Conservation (phyloP, 768 basidiomycete species). For the Lactarius indigo region DNA sequence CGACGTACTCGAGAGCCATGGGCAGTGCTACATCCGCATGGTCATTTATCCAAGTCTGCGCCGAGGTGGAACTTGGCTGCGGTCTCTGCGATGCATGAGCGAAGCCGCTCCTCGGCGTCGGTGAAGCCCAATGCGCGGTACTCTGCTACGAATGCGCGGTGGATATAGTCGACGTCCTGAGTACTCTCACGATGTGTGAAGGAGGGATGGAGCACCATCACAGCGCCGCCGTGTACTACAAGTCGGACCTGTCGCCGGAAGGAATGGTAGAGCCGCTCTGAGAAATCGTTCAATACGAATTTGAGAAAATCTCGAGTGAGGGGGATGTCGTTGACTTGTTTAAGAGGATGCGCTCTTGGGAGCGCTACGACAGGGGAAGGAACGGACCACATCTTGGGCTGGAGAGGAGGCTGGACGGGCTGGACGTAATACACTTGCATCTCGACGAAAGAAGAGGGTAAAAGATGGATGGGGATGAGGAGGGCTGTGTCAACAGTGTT, state of each 20-base stretch:
- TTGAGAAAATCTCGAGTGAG: slow-evolving; percentile 10
- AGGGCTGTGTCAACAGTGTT: not conserved
- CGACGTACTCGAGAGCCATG: slow-evolving; percentile 56
- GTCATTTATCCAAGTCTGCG: slow-evolving; percentile 76
- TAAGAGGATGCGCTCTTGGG: not conserved
- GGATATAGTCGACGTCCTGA: slow-evolving; percentile 65
- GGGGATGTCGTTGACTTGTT: slow-evolving; percentile 14
- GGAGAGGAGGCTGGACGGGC: not conserved
- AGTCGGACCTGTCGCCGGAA: slow-evolving; percentile 56
- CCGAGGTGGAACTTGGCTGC: slow-evolving; percentile 50
- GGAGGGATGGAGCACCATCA: slow-evolving; percentile 62
- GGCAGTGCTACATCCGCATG: slow-evolving; percentile 71
- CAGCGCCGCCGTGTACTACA: slow-evolving; percentile 69
- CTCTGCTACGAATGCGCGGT: slow-evolving; percentile 56
- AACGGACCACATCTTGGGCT: not conserved
- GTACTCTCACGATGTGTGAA: slow-evolving; percentile 48
- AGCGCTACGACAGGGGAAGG: not conserved
- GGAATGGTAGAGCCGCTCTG: slow-evolving; percentile 40
- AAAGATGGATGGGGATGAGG: not conserved
- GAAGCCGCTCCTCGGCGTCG: slow-evolving; percentile 54
- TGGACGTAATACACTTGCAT: slow-evolving; percentile 3
- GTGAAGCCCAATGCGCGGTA: slow-evolving; percentile 45
- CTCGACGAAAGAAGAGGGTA: not conserved
- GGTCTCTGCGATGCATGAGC: slow-evolving; percentile 53
- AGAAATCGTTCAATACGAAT: slow-evolving; percentile 37